A percentile compares a stretch with the other conserved stretches of the same genome.
Evolutionary conservation across 2,329 filamentous ascomycete species (phyloP).

Genomic region (Metarhizium robertsii): DNA sequence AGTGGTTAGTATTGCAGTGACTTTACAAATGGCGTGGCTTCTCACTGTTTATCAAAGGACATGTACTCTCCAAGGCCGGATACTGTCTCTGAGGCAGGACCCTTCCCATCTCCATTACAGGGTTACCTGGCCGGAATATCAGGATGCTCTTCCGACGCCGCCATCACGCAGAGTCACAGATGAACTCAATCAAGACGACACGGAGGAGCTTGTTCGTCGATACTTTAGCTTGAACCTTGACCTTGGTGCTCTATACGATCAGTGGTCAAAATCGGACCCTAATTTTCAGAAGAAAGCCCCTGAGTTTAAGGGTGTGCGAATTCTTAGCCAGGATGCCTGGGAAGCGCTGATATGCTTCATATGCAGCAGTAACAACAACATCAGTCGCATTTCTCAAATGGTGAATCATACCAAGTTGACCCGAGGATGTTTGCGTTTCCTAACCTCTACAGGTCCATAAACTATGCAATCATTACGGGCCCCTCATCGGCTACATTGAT

Average conservation of each 20-base stretch:
- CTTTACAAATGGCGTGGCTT: background rate
- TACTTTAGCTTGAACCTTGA: slow-evolving; percentile 85
- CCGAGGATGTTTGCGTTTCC: no score
- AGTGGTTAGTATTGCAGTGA: slow-evolving; percentile 52
- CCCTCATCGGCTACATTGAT: slow-evolving; percentile 61
- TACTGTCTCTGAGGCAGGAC: slow-evolving; percentile 81
- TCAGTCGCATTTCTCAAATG: slow-evolving; percentile 91
- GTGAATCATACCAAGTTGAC: slow-evolving; percentile 29
- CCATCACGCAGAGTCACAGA: slow-evolving; percentile 3
- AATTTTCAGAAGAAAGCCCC: slow-evolving; percentile 87
- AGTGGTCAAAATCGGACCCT: slow-evolving; percentile 77
- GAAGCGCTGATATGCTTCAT: slow-evolving; percentile 91
- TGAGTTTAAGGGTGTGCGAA: slow-evolving; percentile 82
- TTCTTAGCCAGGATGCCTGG: slow-evolving; percentile 92
- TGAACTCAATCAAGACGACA: slow-evolving; percentile 47
- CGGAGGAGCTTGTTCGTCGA: slow-evolving; percentile 62
- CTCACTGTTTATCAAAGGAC: slow-evolving; percentile 39
- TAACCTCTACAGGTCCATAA: slow-evolving; percentile 57
- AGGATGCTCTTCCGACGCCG: slow-evolving; percentile 8
- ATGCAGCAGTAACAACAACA: slow-evolving; percentile 99
- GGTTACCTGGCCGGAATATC: slow-evolving; percentile 46
- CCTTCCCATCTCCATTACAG: slow-evolving; percentile 69
- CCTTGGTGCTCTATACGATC: slow-evolving; percentile 64
- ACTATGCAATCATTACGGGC: slow-evolving; percentile 77
- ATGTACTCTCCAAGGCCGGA: slow-evolving; percentile 75